Percentiles rank a stretch among this genome's conserved stretches.
phyloP scores from a whole-genome alignment of 2,329 filamentous ascomycete species.

The Delphinella strobiligena region DNA sequence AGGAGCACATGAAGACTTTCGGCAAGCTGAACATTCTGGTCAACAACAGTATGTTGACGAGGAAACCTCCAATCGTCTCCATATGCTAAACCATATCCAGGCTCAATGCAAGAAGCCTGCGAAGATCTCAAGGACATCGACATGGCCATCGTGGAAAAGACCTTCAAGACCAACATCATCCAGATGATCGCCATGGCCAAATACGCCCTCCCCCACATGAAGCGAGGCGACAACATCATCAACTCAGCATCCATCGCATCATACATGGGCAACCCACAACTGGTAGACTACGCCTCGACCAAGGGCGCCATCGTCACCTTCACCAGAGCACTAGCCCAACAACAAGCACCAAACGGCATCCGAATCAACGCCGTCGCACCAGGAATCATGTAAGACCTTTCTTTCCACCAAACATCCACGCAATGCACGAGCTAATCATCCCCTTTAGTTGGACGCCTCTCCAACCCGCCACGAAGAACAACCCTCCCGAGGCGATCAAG shows the following conservation, averaged over 20 bases:
- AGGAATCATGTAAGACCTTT: conserved; percentile 16
- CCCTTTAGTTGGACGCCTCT: conserved; percentile 25
- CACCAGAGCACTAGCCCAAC: conserved; percentile 40
- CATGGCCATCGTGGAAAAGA: conserved; percentile 42
- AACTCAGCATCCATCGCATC: conserved; percentile 35
- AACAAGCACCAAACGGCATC: conserved; percentile 45
- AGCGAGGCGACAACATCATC: conserved; percentile 40
- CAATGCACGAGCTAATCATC: not conserved
- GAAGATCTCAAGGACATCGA: conserved; percentile 42
- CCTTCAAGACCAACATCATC: conserved; percentile 45
- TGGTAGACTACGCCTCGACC: conserved; percentile 43
- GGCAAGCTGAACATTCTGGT: conserved; percentile 36
- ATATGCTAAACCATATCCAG: conserved; percentile 13
- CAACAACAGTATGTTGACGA: conserved; percentile 32
- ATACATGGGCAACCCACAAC: conserved; percentile 35
- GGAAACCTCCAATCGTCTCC: not conserved
- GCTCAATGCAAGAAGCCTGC: conserved; percentile 44
- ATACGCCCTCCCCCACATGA: conserved; percentile 44
- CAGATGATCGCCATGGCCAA: conserved; percentile 50
- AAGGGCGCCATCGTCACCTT: conserved; percentile 49
- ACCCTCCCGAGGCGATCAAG: conserved; percentile 16
- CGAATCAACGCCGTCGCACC: conserved; percentile 33
- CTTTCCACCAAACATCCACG: not conserved
- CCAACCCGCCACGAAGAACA: conserved; percentile 29
- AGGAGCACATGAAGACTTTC: conserved; percentile 40